These are phyloP conservation scores for Fagus crenata DNA, from an alignment of 306 rosid species.

Conservation along the genomic window DNA sequence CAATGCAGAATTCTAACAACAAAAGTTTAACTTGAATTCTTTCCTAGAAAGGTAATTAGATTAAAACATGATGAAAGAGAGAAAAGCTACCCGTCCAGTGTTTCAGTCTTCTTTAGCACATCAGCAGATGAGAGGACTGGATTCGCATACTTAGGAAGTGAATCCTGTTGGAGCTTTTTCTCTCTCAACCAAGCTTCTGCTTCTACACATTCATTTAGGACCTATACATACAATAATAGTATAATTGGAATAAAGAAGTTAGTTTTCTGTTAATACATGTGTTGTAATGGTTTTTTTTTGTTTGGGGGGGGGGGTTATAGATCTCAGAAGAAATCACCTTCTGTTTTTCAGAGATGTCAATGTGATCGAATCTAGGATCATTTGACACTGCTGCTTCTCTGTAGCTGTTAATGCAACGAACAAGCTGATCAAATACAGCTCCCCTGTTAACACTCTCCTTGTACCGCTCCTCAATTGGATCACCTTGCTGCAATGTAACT, in stretches of 20 bases:
- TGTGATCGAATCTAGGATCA: conserved; percentile 84
- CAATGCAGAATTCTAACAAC: background rate
- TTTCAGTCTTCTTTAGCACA: conserved; percentile 78
- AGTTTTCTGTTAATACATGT: background rate
- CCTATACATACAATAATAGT: conserved; percentile 36
- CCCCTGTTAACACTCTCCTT: conserved; percentile 74
- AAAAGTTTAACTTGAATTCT: background rate
- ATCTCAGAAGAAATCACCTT: conserved; percentile 44
- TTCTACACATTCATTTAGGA: conserved; percentile 71
- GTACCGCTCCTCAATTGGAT: conserved; percentile 81
- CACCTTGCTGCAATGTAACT: conserved; percentile 71
- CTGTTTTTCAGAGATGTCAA: conserved; percentile 73
- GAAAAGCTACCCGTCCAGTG: conserved; percentile 66
- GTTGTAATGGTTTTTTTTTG: background rate
- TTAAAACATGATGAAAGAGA: background rate
- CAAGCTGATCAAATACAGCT: conserved; percentile 58
- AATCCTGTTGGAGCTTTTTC: conserved; percentile 72
- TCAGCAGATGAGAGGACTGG: conserved; percentile 79
- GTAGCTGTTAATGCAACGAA: conserved; percentile 62
- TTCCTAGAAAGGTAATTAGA: background rate
- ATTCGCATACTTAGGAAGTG: conserved; percentile 69
- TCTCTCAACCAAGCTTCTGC: conserved; percentile 92
- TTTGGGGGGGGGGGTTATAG: background rate
- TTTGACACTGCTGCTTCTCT: conserved; percentile 72
- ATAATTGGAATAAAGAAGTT: background rate